Evolutionary conservation across 2,329 filamentous ascomycete species (phyloP).

Genomic region (Domatiomyces catenatus): DNA sequence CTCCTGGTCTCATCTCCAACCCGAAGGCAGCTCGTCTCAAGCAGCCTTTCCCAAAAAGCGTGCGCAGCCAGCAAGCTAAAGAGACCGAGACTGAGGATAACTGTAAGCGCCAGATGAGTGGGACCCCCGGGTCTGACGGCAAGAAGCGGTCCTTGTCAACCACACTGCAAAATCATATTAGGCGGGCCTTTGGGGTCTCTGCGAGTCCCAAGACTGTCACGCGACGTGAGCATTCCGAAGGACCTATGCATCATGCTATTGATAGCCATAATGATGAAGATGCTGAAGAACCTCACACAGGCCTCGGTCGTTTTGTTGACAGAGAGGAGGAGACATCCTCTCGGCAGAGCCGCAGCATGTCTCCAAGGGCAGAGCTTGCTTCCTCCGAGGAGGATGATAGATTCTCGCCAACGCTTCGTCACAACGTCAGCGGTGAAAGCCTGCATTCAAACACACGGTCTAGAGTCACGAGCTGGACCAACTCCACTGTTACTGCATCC

Average conservation of each 20-base stretch:
- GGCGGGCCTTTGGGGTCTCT: slow-evolving; percentile 26
- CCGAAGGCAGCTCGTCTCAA: neutral
- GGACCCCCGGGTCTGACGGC: slow-evolving; percentile 1
- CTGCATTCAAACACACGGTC: slow-evolving; percentile 20
- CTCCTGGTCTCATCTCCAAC: neutral
- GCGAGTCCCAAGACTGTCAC: slow-evolving; percentile 13
- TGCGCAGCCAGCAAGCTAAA: slow-evolving; percentile 18
- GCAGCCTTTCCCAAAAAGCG: slow-evolving; percentile 16
- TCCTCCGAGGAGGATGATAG: slow-evolving; percentile 7
- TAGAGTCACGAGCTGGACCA: slow-evolving; percentile 35
- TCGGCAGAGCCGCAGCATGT: slow-evolving; percentile 5
- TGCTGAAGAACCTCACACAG: slow-evolving; percentile 7
- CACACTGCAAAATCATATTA: slow-evolving; percentile 28
- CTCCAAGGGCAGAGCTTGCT: slow-evolving; percentile 3
- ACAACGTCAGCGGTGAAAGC: slow-evolving; percentile 12
- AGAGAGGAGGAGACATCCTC: slow-evolving; percentile 1
- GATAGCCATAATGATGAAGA: slow-evolving; percentile 10
- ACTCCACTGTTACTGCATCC: slow-evolving; percentile 29
- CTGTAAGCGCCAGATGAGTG: slow-evolving; percentile 9
- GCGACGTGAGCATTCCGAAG: slow-evolving; percentile 17
- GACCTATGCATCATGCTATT: slow-evolving; percentile 14
- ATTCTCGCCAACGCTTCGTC: slow-evolving; percentile 6
- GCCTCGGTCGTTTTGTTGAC: slow-evolving; percentile 8
- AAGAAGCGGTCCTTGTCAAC: slow-evolving; percentile 25
- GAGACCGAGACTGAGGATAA: slow-evolving; percentile 22